Base-by-base conservation (phyloP, 345 rosid genomes). In the sweet orange (Citrus sinensis) region DNA sequence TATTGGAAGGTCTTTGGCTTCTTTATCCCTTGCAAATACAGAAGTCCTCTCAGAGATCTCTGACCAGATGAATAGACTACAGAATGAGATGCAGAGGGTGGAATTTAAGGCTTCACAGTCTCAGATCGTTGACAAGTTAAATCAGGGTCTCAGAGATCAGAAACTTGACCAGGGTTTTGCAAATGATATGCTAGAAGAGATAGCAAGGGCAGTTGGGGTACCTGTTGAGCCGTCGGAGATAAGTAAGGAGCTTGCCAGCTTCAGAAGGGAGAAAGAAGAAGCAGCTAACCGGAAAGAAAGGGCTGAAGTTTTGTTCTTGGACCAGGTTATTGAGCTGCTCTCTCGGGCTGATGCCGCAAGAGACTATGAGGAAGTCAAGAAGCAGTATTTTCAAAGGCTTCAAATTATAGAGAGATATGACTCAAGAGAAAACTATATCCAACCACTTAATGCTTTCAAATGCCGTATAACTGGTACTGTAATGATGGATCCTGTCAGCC, bases 401-500 rank as follows among this genome's bases (percentile, higher is more conserved):
- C 86, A 82, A 79, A 89, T 76, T 74, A 78, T 89, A 75, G 90
- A 87, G 80, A 78, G 80, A 30, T 91, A 83, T 73, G 87, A 80
- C 79, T 79, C 82, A 1, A 71, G 62, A 69, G 90, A 91, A 83
- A 88, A 91, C 76, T 76, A 74, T 71, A 88, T 91, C 75, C 76
- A 72, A 61, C 91, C 92, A 29, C 84, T 89, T 70, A 84, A 76
- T 72, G 61, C 94, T 78, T 91, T 91, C 82, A 73, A 75, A 67
- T 91, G 92, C 79, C 69, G 78, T 56, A 84, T 89, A 80, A 86
- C 68, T 67, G 19, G 77, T 74, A 81, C 73, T 27, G 86, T 89
- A 74, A 91, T 91, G 94, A 77, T 78, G 58, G 94, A 91, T 84
- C 92, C 92, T 66, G 94, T 91, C 76, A 91, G 94, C 85, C 89